Base-by-base conservation (phyloP, 768 basidiomycete species). In the Butyriboletus loyo region DNA sequence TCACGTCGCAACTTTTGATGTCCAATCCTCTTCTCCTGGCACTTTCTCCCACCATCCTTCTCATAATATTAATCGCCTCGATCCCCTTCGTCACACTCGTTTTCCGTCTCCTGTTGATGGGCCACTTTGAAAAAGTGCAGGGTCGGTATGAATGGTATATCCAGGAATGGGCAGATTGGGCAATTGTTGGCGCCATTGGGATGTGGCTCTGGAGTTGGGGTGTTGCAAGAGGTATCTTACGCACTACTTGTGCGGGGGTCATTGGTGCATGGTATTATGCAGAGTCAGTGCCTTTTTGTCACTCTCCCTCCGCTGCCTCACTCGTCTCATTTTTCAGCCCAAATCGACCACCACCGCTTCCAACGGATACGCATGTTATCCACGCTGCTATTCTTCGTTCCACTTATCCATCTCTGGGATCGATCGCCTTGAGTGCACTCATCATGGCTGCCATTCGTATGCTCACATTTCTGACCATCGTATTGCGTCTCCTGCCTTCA, bases 261-360 rank as follows among this genome's bases (percentile, higher is more conserved):
- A 81, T 98, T 31, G 94, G 92, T 2, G 85, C 87, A 40, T 98
- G 94, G 94, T 97, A 96, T 66, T 96, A 92, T 70, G 67, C 80
- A 27, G 75, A 83, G 80, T 85, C 60, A 63, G 82, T 49, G 11
- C 25, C 9, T 7, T 43, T 5, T 43, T 25, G 11, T 34, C 24
- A n/a, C 43, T 14, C 25, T 37, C 50, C 15, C 1, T 22, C n/a
- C 7, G 46, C 43, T 22, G 35, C 11, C 55, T 55, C 41, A 55
- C 41, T 45, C 25, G 49, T 52, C n/a, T n/a, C 19, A 7, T 46
- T 57, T 21, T 42, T 27, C 39, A 72, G 70, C 31, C 59, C 56
- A 19, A 46, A 54, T 24, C 52, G 63, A 46, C 57, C 77, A 2
- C 70, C 72, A 4, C 79, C 74, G 5, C 71, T 67, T 19, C 72